These are phyloP conservation scores for Hypomyces perniciosus DNA, from an alignment of 2,329 filamentous ascomycete species.

Conservation along the genomic window DNA sequence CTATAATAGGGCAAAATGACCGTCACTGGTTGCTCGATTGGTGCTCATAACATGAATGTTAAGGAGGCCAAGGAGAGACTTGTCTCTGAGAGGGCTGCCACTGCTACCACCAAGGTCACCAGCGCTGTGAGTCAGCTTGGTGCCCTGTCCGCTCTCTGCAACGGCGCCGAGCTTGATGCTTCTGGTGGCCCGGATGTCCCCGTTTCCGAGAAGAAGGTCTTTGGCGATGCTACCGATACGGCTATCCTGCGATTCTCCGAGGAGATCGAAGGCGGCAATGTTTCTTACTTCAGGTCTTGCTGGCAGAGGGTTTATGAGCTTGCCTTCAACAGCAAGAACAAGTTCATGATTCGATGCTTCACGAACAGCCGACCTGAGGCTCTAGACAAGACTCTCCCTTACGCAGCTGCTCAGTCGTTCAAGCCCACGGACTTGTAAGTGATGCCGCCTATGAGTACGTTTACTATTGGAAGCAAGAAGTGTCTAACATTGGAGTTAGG, in stretches of 20 bases:
- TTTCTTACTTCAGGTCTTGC: constrained; percentile 52
- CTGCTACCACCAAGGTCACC: neutral
- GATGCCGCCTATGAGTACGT: neutral
- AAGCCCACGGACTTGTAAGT: constrained; percentile 32
- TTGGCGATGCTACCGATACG: constrained; percentile 71
- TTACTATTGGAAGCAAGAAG: too few species aligned
- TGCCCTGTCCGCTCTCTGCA: constrained; percentile 61
- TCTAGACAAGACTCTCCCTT: constrained; percentile 32
- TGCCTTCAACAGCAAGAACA: constrained; percentile 78
- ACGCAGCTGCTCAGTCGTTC: constrained; percentile 29
- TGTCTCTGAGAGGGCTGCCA: constrained; percentile 19
- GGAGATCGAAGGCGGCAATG: constrained; percentile 44
- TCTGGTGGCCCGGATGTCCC: constrained; percentile 54
- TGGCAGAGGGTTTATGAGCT: constrained; percentile 64
- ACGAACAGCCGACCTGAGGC: constrained; percentile 33
- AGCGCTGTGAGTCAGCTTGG: constrained; percentile 50
- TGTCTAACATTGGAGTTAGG: constrained; percentile 20
- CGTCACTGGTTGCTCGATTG: constrained; percentile 63
- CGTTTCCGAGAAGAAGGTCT: constrained; percentile 56
- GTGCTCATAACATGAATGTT: constrained; percentile 40
- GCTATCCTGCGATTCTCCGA: constrained; percentile 69
- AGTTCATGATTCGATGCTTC: constrained; percentile 68
- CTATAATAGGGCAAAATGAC: constrained; percentile 59
- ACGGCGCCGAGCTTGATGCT: constrained; percentile 68
- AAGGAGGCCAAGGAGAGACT: constrained; percentile 44